These are phyloP conservation scores for Canna indica DNA, from an alignment of 176 grass and related monocot genomes.

Conservation along the genomic window DNA sequence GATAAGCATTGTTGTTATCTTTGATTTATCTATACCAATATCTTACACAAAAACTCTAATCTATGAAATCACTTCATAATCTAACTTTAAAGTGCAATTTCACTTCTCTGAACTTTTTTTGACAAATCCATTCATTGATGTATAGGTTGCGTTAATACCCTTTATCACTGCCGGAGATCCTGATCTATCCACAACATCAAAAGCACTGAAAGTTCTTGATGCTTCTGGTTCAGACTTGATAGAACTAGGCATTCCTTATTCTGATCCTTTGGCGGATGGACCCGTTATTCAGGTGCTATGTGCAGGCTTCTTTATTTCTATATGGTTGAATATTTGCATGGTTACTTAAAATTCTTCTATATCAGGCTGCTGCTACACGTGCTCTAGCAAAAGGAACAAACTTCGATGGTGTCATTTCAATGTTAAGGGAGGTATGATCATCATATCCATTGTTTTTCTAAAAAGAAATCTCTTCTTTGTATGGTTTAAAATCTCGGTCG, in stretches of 20 bases:
- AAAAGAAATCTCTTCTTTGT: too few species aligned
- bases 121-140: neutral
- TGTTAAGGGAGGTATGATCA: constrained; percentile 45
- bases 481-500: too few species aligned
- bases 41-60: too few species aligned
- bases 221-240: constrained; percentile 79
- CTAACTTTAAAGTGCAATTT: neutral
- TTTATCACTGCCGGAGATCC: constrained; percentile 97
- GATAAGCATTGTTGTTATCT: neutral
- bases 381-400: constrained; percentile 74
- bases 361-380: constrained; percentile 82
- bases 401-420: constrained; percentile 88
- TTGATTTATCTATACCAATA: neutral
- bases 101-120: neutral
- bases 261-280: constrained; percentile 83
- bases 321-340: neutral
- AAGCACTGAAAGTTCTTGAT: constrained; percentile 84
- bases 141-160: constrained; percentile 62
- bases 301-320: neutral
- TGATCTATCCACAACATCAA: constrained; percentile 66
- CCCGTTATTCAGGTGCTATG: constrained; percentile 82
- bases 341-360: neutral
- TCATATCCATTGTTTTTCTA: neutral
- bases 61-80: neutral
- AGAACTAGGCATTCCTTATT: constrained; percentile 91